Base-by-base conservation (phyloP, 1,284 basidiomycete genomes). In the Leccinum pachyderme region DNA sequence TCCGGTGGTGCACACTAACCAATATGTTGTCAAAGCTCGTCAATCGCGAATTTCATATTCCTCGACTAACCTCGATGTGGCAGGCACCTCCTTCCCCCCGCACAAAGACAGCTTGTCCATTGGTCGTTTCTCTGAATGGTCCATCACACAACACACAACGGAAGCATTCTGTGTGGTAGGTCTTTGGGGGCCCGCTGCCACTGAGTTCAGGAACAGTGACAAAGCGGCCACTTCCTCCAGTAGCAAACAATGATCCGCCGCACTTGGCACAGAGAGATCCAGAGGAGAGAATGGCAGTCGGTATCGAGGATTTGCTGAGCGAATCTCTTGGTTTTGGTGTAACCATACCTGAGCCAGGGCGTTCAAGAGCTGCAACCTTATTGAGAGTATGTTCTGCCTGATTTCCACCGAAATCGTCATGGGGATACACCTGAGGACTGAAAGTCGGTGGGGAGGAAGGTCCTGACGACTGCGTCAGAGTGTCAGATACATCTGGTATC, bases 131-230 rank as follows among this genome's bases (percentile, higher is more conserved):
- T 58, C 79, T 81, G 62, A 92, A 89, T 6, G 77, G 64, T 8
- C 79, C 77, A 46, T 81, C 74, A 63, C 89, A 92, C 24, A 87
- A 73, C 25, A 71, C 74, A 63, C 89, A 92, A 54, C 78, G 81
- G 70, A 92, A 91, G 65, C 89, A 92, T 41, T 81, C 77, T 3
- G 80, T 77, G 59, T 92, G 89, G 63, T 87, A 92, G 25, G 78
- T 77, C 67, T 79, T 79, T 31, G 77, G 76, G 39, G 77, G 73
- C 28, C 71, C 72, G 67, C 62, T 75, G 58, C 67, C 66, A 25
- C 69, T 72, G 48, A 82, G 80, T 56, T 79, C 79, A 7, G 87
- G 86, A 35, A 89, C 80, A 3, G 85, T 87, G 28, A 90, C 81
- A 68, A 84, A 91, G 55, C 76, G 77, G 35, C 83, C 81, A 7